Base-by-base conservation (phyloP, 2,329 filamentous ascomycete genomes). In the Rhynchosporium secalis region DNA sequence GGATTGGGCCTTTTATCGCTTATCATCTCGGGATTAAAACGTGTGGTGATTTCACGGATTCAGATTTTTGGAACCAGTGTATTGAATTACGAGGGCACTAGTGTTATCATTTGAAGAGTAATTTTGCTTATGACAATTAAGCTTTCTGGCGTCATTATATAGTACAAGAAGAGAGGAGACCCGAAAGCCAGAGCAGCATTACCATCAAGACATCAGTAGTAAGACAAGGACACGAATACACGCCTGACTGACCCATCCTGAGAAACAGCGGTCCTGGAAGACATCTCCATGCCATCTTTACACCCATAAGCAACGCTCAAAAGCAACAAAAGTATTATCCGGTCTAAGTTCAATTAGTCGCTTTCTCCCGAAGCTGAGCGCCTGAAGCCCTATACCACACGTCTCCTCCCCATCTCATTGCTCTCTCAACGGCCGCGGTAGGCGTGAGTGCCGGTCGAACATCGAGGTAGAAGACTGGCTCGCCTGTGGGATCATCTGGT, bases 381-480 rank as follows among this genome's bases (percentile, higher is more conserved):
- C 73, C 73, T 33, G 69, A 71, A 43, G 71, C 73, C 55, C 72
- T 66, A 68, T 91, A 96, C 95, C 95, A 99, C 8, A 96, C 84
- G 76, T 98, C 94, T 9, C 91, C 92, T 56, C 92, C 89, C 91
- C 93, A 98, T 72, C 92, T 82, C 74, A 97, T 86, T 64, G 92
- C 77, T 57, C 95, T 84, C 80, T 98, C 95, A 3, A 87, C 85
- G 0, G 92, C 90, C 31, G 88, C 88, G 1, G 85, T 88, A 3
- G 92, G 92, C 0, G 91, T 91, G 47, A 96, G 78, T 3, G 95
- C 95, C 1, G 95, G 95, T 66, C 95, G 84, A 26, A 99, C 95
- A 73, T 99, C 95, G 60, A 99, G 85, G 75, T 88, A 97, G 79
- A 99, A 99, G 6, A 98, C 92, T 2, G 95, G 94, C 74, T 97